Conservation (phyloP, 2,329 filamentous ascomycete species). For the Fusarium compactum region DNA sequence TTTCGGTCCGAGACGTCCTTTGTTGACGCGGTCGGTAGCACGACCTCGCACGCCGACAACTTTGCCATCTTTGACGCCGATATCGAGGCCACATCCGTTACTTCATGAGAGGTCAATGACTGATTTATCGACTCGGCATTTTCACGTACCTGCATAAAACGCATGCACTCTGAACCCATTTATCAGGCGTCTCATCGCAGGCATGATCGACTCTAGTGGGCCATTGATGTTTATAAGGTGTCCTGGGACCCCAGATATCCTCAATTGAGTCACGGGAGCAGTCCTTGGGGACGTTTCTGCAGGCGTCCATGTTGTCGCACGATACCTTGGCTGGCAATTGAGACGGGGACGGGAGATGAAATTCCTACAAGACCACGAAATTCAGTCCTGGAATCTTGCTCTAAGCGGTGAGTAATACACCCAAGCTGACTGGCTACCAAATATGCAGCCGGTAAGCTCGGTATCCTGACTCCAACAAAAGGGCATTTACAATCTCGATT, state of each 20-base stretch:
- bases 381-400: fast-evolving
- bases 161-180: constrained; percentile 5
- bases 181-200: background rate
- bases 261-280: background rate
- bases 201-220: constrained; percentile 6
- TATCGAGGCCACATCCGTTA: background rate
- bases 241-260: background rate
- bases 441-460: background rate
- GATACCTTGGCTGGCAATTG: background rate
- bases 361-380: background rate
- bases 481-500: background rate
- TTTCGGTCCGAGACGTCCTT: background rate
- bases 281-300: background rate
- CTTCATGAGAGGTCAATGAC: no score
- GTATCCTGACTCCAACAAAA: background rate
- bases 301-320: background rate
- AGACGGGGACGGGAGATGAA: background rate
- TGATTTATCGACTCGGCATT: no score
- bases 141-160: background rate
- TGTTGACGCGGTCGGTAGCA: background rate
- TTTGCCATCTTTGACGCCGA: constrained; percentile 5
- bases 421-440: background rate
- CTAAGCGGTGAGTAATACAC: background rate
- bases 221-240: background rate
- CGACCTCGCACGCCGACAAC: background rate